Evolutionary conservation across 2,329 filamentous ascomycete species (phyloP).

Genomic region (Aspergillus brasiliensis): DNA sequence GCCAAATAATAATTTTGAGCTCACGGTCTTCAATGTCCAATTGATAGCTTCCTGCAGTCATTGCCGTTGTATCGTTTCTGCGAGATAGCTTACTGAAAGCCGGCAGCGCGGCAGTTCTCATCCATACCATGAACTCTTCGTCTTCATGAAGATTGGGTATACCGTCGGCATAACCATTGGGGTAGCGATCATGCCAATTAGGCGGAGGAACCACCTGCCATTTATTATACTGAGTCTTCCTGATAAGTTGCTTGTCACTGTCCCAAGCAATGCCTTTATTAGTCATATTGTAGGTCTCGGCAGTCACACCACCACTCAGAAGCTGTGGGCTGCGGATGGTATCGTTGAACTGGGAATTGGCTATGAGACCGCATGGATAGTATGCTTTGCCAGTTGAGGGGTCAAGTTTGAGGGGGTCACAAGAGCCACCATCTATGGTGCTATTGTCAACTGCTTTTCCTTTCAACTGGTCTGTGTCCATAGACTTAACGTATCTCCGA

Average conservation of each 20-base stretch:
- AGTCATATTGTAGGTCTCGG: constrained; percentile 72
- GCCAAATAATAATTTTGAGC: constrained; percentile 39
- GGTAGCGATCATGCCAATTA: constrained; percentile 77
- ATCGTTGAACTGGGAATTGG: constrained; percentile 97
- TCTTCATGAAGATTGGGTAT: constrained; percentile 73
- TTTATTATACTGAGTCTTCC: constrained; percentile 65
- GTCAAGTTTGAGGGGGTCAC: constrained; percentile 69
- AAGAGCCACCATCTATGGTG: constrained; percentile 69
- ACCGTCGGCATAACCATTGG: constrained; percentile 66
- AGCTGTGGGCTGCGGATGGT: constrained; percentile 70
- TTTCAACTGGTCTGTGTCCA: constrained; percentile 79
- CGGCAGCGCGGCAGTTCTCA: constrained; percentile 92
- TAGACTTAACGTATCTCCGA: constrained; percentile 89
- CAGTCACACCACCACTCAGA: constrained; percentile 52
- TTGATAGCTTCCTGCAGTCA: constrained; percentile 73
- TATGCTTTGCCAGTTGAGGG: constrained; percentile 64
- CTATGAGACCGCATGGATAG: constrained; percentile 94
- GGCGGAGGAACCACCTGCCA: constrained; percentile 75
- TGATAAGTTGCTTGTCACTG: constrained; percentile 80
- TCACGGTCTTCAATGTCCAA: constrained; percentile 77
- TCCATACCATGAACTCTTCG: constrained; percentile 96
- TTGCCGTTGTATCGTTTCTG: constrained; percentile 71
- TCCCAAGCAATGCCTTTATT: constrained; percentile 81
- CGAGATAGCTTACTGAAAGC: constrained; percentile 92
- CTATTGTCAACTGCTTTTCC: constrained; percentile 64